Percentiles rank a stretch among this genome's conserved stretches.
phyloP scores from a whole-genome alignment of 2,329 filamentous ascomycete genomes.

The Penicillium vulpinum region DNA sequence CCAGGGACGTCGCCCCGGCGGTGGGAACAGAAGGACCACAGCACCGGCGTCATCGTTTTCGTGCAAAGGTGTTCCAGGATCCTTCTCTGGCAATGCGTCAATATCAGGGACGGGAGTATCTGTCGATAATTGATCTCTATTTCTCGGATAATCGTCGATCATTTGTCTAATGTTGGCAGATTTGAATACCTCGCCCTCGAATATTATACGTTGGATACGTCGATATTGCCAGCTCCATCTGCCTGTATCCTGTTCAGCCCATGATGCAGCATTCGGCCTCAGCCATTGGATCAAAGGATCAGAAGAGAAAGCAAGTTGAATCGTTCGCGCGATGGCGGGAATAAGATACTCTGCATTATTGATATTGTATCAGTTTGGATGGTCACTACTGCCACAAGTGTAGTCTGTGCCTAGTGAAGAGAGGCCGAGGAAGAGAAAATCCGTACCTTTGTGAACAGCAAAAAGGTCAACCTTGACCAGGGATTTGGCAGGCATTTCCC shows the following conservation, averaged over 20 bases:
- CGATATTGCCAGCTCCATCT: slow-evolving; percentile 27
- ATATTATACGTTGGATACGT: slow-evolving; percentile 23
- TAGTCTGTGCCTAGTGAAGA: neutral
- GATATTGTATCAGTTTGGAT: neutral
- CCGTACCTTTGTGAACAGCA: slow-evolving; percentile 8
- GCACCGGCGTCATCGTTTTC: slow-evolving; percentile 17
- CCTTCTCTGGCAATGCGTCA: neutral
- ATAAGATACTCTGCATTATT: slow-evolving; percentile 16
- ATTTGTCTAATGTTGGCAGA: slow-evolving; percentile 13
- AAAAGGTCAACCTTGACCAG: slow-evolving; percentile 9
- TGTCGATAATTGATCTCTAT: neutral
- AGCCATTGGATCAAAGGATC: slow-evolving; percentile 30
- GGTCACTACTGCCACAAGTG: neutral
- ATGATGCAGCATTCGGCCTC: slow-evolving; percentile 20
- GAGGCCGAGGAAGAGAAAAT: neutral
- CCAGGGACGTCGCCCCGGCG: neutral
- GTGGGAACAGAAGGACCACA: slow-evolving; percentile 25
- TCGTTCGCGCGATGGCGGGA: slow-evolving; percentile 18
- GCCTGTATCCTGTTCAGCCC: slow-evolving; percentile 5
- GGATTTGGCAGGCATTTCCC: neutral
- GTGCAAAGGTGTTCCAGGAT: neutral
- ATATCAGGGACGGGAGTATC: neutral
- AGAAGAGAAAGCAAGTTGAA: slow-evolving; percentile 25
- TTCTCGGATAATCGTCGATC: slow-evolving; percentile 5
- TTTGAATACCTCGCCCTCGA: slow-evolving; percentile 21